Evolutionary conservation across 345 rosid genomes (phyloP).

Genomic region (Eucalyptus camaldulensis): DNA sequence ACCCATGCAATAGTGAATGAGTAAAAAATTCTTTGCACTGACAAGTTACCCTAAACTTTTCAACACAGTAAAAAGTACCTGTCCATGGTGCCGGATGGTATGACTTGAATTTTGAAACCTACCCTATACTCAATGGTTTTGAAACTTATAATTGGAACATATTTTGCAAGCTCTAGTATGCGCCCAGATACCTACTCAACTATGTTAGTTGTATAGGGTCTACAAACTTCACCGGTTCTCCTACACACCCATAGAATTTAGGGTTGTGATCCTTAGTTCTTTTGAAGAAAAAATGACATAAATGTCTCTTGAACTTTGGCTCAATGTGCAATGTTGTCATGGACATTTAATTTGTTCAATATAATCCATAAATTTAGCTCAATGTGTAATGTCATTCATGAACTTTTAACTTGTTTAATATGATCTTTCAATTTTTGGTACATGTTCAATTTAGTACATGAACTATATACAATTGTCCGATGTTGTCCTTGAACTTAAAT

Average conservation of each 20-base stretch:
- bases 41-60: not conserved
- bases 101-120: not conserved
- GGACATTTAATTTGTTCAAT: no score
- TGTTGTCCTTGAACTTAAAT: no score
- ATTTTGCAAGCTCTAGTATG: not conserved
- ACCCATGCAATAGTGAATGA: not conserved
- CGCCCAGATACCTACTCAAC: not conserved
- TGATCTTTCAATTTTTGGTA: no score
- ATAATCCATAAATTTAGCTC: rapidly evolving
- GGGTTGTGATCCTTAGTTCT: not conserved
- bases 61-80: no score
- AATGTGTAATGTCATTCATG: no score
- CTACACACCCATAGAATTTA: not conserved
- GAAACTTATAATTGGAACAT: not conserved
- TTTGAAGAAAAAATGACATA: not conserved
- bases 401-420: no score
- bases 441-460: no score
- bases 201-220: not conserved
- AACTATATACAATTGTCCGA: no score
- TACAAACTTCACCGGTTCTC: not conserved
- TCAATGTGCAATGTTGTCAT: rapidly evolving
- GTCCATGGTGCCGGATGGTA: not conserved
- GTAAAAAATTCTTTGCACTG: not conserved
- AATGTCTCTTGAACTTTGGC: no score
- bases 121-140: not conserved